Base-by-base conservation (phyloP, 202 grass and related monocot genomes). In the Digitaria exilis region DNA sequence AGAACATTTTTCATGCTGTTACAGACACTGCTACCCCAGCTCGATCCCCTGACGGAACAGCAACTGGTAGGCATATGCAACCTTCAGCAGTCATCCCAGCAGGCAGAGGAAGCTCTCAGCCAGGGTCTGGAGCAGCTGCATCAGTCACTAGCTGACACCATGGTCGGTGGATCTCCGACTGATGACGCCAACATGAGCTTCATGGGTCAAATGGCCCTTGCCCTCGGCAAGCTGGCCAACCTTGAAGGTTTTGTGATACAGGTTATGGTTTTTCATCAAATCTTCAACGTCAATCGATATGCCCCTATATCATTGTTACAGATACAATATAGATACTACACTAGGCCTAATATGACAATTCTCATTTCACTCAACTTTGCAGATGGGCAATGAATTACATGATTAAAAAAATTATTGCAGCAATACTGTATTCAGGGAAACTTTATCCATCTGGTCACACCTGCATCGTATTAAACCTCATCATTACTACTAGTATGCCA, bases 31-130 rank as follows among this genome's bases (percentile, higher is more conserved):
- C 30, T 91, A 25, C 86, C 91, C 48, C 91, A 89, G 71, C 79
- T 99, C 48, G 93, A 99, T 81, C 93, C 93, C 25, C 46, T 96
- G 75, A 99, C 96, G 28, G 93, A 99, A 52, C 91, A 99, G 31
- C 93, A 99, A 73, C 22, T 94, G 43, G 56, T 89, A 34, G 89
- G 89, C 82, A 92, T 99, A 58, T 96, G 70, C 66, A 90, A 60
- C 75, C 91, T 99, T 49, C 85, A 89, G 56, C 96, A 91, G 74
- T 99, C 91, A 32, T 94, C 83, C 42, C 96, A 98, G 52, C 90
- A 98, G 84, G 91, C 96, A 54, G 96, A 98, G 83, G 96, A 98
- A 87, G 92, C 96, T 69, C 92, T 98, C n/a, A 92, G 87, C 6
- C 96, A 98, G 84, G 96, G 96, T 35, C 85, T 93, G 22, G 92